phyloP scores from a whole-genome alignment of 805 yeast genomes.

The Ogataea kodamae region DNA sequence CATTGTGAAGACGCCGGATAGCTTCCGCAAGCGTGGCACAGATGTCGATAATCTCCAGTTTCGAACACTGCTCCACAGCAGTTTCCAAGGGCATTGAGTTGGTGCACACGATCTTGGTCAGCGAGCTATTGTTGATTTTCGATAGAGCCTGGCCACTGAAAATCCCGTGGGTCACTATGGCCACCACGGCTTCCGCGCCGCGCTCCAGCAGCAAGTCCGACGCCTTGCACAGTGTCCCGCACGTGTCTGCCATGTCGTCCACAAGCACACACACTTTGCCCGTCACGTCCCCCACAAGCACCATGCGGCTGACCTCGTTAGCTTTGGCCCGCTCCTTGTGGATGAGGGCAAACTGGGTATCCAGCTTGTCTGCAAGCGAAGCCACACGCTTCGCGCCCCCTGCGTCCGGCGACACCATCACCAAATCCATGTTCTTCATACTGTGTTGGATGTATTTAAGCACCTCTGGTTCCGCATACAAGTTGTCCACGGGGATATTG shows the following conservation, averaged over 20 bases:
- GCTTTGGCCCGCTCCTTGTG: constrained; percentile 96
- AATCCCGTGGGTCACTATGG: constrained; percentile 94
- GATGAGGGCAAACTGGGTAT: constrained; percentile 88
- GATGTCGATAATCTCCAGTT: constrained; percentile 78
- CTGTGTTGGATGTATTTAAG: constrained; percentile 74
- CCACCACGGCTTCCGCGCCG: constrained; percentile 82
- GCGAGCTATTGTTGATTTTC: constrained; percentile 62
- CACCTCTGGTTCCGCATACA: constrained; percentile 92
- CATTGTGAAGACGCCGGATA: constrained; percentile 90
- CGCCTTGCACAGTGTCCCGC: constrained; percentile 95
- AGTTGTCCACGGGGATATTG: constrained; percentile 90
- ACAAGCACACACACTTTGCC: constrained; percentile 80
- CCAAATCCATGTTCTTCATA: constrained; percentile 52
- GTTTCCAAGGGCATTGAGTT: constrained; percentile 86
- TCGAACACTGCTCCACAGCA: constrained; percentile 54
- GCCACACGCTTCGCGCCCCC: constrained; percentile 99
- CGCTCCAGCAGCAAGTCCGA: constrained; percentile 79
- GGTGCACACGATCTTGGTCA: constrained; percentile 80
- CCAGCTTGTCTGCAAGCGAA: constrained; percentile 85
- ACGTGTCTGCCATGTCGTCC: constrained; percentile 98
- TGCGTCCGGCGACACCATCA: constrained; percentile 95
- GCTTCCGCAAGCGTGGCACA: constrained; percentile 90
- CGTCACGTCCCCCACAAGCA: constrained; percentile 89
- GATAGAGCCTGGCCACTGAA: constrained; percentile 81
- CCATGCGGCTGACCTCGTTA: constrained; percentile 93